A percentile compares a stretch with the other conserved stretches of the same genome.
Evolutionary conservation across 2,329 filamentous ascomycete genomes (phyloP).

Genomic region (Aspergillus arachidicola): DNA sequence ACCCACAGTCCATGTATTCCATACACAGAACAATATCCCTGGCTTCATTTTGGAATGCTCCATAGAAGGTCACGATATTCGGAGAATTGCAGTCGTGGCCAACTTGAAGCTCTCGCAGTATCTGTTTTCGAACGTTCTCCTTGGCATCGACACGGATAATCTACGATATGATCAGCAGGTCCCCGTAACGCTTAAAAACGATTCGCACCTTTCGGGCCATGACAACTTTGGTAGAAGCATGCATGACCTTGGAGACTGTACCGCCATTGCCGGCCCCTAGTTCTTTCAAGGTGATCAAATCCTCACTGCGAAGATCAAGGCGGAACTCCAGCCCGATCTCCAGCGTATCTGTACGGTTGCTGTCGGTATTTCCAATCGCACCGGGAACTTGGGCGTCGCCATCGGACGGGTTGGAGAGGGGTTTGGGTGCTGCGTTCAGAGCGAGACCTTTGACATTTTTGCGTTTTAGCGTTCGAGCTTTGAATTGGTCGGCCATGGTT

Average conservation of each 20-base stretch:
- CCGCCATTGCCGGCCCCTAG: conserved; percentile 95
- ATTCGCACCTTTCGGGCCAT: conserved; percentile 92
- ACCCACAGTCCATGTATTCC: conserved; percentile 99
- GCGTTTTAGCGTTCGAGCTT: conserved; percentile 85
- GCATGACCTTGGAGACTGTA: conserved; percentile 96
- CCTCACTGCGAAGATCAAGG: conserved; percentile 85
- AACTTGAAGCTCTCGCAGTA: conserved; percentile 94
- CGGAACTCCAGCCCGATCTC: conserved; percentile 99
- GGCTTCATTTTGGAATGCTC: conserved; percentile 92
- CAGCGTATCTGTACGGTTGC: conserved; percentile 69
- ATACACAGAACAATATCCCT: conserved; percentile 99
- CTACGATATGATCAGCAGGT: conserved; percentile 49
- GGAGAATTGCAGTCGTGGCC: conserved; percentile 98
- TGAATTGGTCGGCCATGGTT: conserved; percentile 63
- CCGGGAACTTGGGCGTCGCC: conserved; percentile 67
- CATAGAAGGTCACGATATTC: conserved; percentile 97
- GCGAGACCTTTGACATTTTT: conserved; percentile 98
- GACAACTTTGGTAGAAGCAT: conserved; percentile 88
- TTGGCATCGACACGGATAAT: conserved; percentile 98
- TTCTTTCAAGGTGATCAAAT: conserved; percentile 90
- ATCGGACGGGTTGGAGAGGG: conserved; percentile 69
- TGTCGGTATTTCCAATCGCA: conserved; percentile 59
- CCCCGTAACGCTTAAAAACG: not conserved
- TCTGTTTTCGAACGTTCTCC: conserved; percentile 94
- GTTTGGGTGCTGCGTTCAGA: conserved; percentile 75